Evolutionary conservation across 108 stramenopile genomes (phyloP), one percentile per base, ranked within the genome.

Genomic region (Stephanodiscus minutulus): DNA sequence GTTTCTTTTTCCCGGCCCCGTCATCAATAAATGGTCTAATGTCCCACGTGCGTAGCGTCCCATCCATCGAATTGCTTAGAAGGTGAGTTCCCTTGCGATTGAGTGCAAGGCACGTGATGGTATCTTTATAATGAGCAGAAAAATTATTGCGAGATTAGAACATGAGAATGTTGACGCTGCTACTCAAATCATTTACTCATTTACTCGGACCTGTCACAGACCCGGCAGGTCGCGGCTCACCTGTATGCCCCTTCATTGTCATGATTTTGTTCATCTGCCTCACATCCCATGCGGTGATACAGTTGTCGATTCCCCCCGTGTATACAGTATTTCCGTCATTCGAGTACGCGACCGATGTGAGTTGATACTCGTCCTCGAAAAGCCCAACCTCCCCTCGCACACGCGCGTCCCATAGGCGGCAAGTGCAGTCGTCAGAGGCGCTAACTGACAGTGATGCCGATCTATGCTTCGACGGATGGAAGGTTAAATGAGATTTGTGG

Each of bases 41-140:
- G 72, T 97, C 94, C 94, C 94, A 97, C 15, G 74, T 64, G 46
- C 70, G 66, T 5, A 95, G 22, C 4, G 85, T 87, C 15, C 68
- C 66, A 79, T 97, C 96, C 94, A 96, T 96, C 44, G 85, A 77
- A 73, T 97, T 95, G 52, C 86, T 83, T 21, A 97, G 79, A 18
- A 97, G 57, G 49, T 91, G 89, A 13, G 87, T 91, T 18, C 91
- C 85, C 65, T 88, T 78, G 50, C 84, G 91, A 77, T 86, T 81
- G 0, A 88, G 47, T 28, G 86, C 60, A 6, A 91, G 81, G 64
- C 90, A 90, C 15, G 94, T 97, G 50, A 97, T 84, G 13, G 89
- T 93, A 63, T 97, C 92, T 77, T 15, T 41, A 39, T 37, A 50
- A n/a, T 39, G 8, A 39, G 39, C 39, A 39, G 39, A 11, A 39